Percentiles rank a stretch among this genome's conserved stretches.
Evolutionary conservation across 192 early-diverging fungal species (phyloP).

Genomic region (Linnemannia elongata): DNA sequence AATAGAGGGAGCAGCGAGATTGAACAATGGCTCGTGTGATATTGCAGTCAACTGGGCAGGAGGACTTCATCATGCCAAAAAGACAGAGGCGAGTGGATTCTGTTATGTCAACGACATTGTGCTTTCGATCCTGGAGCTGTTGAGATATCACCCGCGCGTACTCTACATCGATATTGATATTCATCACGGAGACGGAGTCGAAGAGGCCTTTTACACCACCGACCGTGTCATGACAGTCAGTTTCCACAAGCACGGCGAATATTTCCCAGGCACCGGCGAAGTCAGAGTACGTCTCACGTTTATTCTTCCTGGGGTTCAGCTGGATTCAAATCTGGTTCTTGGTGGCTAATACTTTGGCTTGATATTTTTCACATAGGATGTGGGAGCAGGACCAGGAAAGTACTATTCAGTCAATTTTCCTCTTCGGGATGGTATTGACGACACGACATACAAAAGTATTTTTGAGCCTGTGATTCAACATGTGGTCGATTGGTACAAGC

Average conservation of each 20-base stretch:
- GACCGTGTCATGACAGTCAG: conserved; percentile 99
- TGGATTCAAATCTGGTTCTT: background rate
- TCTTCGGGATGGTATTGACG: conserved; percentile 94
- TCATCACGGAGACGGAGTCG: conserved; percentile 99
- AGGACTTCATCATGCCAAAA: conserved; percentile 98
- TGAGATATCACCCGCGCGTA: conserved; percentile 90
- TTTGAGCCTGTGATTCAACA: conserved; percentile 84
- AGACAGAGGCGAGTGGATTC: conserved; percentile 95
- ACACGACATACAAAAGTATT: conserved; percentile 89
- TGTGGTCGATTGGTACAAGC: conserved; percentile 95
- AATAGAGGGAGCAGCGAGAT: conserved; percentile 84
- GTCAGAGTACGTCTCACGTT: conserved; percentile 71
- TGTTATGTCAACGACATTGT: conserved; percentile 99
- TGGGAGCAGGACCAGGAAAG: conserved; percentile 91
- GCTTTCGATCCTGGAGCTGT: conserved; percentile 89
- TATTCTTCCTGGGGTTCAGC: background rate
- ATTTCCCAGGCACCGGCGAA: conserved; percentile 98
- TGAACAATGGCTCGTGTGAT: conserved; percentile 86
- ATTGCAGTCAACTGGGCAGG: conserved; percentile 98
- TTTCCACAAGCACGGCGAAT: conserved; percentile 99
- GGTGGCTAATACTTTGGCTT: background rate
- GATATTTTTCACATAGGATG: conserved; percentile 71
- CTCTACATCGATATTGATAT: conserved; percentile 99
- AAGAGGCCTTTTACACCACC: conserved; percentile 99
- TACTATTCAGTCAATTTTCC: conserved; percentile 97